A percentile compares a stretch with the other conserved stretches of the same genome.
Conservation (phyloP, 306 rosid genomes). For the Medicago lupulina region DNA sequence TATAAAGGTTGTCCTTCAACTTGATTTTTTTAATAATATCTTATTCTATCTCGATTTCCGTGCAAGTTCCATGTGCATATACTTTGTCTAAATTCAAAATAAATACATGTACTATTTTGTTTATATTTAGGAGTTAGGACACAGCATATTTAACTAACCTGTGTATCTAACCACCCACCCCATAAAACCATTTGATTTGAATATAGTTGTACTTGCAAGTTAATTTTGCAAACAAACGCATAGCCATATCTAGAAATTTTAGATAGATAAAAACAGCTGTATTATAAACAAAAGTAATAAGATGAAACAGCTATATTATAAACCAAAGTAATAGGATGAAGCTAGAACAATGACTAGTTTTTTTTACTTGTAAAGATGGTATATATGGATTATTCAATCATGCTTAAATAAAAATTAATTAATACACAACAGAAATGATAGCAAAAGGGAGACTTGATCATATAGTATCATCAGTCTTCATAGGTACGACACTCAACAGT, state of each 20-base stretch:
- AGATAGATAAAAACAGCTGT: background rate
- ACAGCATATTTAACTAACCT: no score
- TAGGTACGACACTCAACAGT: slow-evolving; percentile 95
- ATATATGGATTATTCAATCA: slow-evolving; percentile 5
- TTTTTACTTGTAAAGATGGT: background rate
- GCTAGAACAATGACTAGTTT: background rate
- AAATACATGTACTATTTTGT: no score
- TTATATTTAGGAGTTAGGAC: no score
- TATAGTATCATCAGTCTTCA: slow-evolving; percentile 51
- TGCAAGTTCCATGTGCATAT: no score
- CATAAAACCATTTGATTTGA: no score
- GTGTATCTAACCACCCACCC: no score
- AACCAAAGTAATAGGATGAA: background rate
- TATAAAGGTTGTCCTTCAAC: no score
- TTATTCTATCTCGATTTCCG: no score
- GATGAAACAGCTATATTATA: no score
- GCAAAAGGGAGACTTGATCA: background rate
- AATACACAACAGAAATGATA: slow-evolving; percentile 18
- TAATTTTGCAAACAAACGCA: background rate
- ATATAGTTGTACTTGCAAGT: background rate
- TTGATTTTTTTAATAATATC: no score
- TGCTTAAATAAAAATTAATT: slow-evolving; percentile 31
- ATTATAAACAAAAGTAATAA: background rate
- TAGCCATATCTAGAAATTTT: background rate
- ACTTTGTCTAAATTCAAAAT: no score